A percentile compares a stretch with the other conserved stretches of the same genome.
Evolutionary conservation across 352 stramenopile genomes (phyloP).

Genomic region (Aphanomyces cochlioides): DNA sequence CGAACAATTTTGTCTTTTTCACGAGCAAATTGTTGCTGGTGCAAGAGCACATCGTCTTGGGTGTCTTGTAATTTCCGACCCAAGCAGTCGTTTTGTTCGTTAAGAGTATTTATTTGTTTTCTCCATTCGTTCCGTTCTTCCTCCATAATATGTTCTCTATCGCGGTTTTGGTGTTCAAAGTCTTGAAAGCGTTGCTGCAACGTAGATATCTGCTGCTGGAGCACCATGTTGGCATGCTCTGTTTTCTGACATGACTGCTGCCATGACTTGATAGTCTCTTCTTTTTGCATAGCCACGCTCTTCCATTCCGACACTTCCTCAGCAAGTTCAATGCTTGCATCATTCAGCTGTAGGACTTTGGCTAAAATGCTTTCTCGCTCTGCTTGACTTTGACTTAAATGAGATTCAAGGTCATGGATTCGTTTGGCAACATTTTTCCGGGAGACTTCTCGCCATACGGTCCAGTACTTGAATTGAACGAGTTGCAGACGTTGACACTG

Average conservation of each 20-base stretch:
- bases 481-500: background rate
- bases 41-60: background rate
- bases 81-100: conserved; percentile 2
- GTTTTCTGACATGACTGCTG: conserved; percentile 27
- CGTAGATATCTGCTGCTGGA: conserved; percentile 39
- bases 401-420: background rate
- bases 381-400: background rate
- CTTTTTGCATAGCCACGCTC: conserved; percentile 21
- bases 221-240: conserved; percentile 25
- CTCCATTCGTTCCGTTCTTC: background rate
- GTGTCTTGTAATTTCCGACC: background rate
- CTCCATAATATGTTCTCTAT: background rate
- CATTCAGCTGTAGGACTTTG: conserved; percentile 15
- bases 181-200: conserved; percentile 34
- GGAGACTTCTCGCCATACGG: background rate
- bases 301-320: conserved; percentile 8
- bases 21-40: background rate
- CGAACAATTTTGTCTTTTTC: conserved; percentile 31
- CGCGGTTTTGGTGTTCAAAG: background rate
- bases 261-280: conserved; percentile 27
- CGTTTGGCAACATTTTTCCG: background rate
- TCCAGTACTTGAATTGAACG: background rate
- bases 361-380: background rate
- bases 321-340: conserved; percentile 9
- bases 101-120: background rate